A percentile compares a stretch with the other conserved stretches of the same genome.
These are phyloP conservation scores for Ramaria rubella DNA, from an alignment of 768 basidiomycete species.

Conservation along the genomic window DNA sequence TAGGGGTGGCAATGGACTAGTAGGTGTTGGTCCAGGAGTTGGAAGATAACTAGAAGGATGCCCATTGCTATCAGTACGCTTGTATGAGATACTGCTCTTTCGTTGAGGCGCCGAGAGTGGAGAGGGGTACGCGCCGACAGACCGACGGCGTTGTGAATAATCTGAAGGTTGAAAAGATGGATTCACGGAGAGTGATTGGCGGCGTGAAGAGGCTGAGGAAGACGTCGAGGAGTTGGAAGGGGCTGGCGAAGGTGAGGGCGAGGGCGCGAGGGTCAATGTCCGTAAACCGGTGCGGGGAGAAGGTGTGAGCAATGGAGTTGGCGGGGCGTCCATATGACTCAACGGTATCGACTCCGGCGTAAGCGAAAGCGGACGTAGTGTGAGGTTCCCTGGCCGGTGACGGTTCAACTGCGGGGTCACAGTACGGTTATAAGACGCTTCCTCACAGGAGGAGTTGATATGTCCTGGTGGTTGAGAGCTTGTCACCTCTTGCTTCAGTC, in stretches of 20 bases:
- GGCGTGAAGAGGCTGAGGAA: slow-evolving; percentile 1
- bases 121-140: slow-evolving; percentile 23
- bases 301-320: slow-evolving; percentile 47
- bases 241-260: slow-evolving; percentile 13
- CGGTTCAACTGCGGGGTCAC: slow-evolving; percentile 28
- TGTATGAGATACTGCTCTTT: slow-evolving; percentile 75
- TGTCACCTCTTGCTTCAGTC: slow-evolving; percentile 46
- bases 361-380: slow-evolving; percentile 64
- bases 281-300: slow-evolving; percentile 38
- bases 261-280: slow-evolving; percentile 40
- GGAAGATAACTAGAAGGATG: slow-evolving; percentile 46
- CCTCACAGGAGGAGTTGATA: neutral
- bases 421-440: neutral
- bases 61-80: slow-evolving; percentile 24
- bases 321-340: slow-evolving; percentile 19
- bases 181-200: slow-evolving; percentile 21
- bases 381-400: slow-evolving; percentile 56
- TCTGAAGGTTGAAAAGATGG: slow-evolving; percentile 24
- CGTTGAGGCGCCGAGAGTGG: slow-evolving; percentile 32
- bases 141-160: slow-evolving; percentile 12
- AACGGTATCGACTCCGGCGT: slow-evolving; percentile 43
- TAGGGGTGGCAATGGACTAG: slow-evolving; percentile 25
- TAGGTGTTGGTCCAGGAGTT: slow-evolving; percentile 72
- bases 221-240: slow-evolving; percentile 3
- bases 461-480: neutral